phyloP scores from a whole-genome alignment of 2,329 filamentous ascomycete genomes.

The Venturia effusa region DNA sequence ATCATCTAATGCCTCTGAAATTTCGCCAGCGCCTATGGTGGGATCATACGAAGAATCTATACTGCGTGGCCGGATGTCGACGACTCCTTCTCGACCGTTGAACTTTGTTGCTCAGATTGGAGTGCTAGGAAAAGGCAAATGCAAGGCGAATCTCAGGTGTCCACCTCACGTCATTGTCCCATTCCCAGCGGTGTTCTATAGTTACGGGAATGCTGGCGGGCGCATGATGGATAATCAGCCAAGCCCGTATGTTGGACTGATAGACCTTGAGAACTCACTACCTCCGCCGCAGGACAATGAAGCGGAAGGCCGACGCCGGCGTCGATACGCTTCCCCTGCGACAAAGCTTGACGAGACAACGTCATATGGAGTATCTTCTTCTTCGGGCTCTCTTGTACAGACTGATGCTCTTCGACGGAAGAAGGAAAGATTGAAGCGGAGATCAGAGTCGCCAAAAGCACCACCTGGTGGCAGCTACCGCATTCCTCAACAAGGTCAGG shows the following conservation, averaged over 20 bases:
- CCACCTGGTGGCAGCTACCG: slow-evolving; percentile 85
- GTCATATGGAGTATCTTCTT: background rate
- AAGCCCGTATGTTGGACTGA: slow-evolving; percentile 88
- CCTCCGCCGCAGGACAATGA: background rate
- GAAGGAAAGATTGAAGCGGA: slow-evolving; percentile 45
- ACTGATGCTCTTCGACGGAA: slow-evolving; percentile 17
- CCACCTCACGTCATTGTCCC: slow-evolving; percentile 82
- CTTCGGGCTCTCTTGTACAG: background rate
- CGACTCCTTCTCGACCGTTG: slow-evolving; percentile 80
- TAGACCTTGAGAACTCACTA: slow-evolving; percentile 67
- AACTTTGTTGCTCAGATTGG: slow-evolving; percentile 94
- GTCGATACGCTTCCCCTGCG: slow-evolving; percentile 15
- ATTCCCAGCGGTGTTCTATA: slow-evolving; percentile 94
- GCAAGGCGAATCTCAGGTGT: slow-evolving; percentile 73
- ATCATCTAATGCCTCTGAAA: slow-evolving; percentile 63
- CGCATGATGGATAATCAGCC: slow-evolving; percentile 63
- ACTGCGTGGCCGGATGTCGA: slow-evolving; percentile 89
- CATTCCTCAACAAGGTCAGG: slow-evolving; percentile 84
- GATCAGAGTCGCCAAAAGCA: slow-evolving; percentile 46
- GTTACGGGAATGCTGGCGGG: slow-evolving; percentile 49
- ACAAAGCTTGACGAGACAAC: slow-evolving; percentile 11
- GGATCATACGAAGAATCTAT: slow-evolving; percentile 98
- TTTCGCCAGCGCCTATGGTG: slow-evolving; percentile 83
- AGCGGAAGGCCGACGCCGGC: slow-evolving; percentile 4
- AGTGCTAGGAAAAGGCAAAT: slow-evolving; percentile 79